Base-by-base conservation (phyloP, 2,329 filamentous ascomycete genomes). In the Thyridium curvatum region DNA sequence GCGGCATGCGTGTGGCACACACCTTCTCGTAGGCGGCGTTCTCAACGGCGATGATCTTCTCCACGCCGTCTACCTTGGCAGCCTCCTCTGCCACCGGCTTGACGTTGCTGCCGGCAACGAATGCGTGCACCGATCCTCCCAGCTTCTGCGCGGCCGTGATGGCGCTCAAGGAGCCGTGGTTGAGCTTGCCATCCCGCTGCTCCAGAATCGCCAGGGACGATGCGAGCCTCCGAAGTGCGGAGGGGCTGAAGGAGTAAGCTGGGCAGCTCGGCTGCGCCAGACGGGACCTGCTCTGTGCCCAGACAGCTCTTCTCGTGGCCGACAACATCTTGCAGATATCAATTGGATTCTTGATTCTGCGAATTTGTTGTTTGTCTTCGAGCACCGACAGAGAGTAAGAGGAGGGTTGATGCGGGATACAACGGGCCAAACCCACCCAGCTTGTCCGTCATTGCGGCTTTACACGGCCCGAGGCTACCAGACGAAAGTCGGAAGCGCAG, bases 21-120 rank as follows among this genome's bases (percentile, higher is more conserved):
- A 90, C 88, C 79, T 90, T 94, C 56, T 97, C 90, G 58, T 98
- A 98, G 37, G 87, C 85, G 39, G 71, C 79, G 64, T 88, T 97
- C 48, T 96, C 86, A 15, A 97, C 82, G 32, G 79, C 82, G 52
- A 98, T 77, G 45, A 98, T 79, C 72, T 96, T 97, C 53, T 94
- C 88, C 31, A 98, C 67, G 18, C 93, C 93, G 48, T 87, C 80
- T 30, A 94, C 82, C 66, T 94, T 94, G 46, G 89, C 85, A 17
- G 86, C 89, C 65, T 94, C 82, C 41, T 86, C 81, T 38, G 90
- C 93, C 7, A 82, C 84, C 39, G 64, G 56, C 65, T 89, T 86
- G 49, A 85, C 81, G 53, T 80, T 84, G 53, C 72, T 77, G 18
- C 93, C 93, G 26, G 93, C 93, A 38, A 97, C 68, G 52, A 98